phyloP scores from a whole-genome alignment of 257 asterid genomes.

The Petrea volubilis region DNA sequence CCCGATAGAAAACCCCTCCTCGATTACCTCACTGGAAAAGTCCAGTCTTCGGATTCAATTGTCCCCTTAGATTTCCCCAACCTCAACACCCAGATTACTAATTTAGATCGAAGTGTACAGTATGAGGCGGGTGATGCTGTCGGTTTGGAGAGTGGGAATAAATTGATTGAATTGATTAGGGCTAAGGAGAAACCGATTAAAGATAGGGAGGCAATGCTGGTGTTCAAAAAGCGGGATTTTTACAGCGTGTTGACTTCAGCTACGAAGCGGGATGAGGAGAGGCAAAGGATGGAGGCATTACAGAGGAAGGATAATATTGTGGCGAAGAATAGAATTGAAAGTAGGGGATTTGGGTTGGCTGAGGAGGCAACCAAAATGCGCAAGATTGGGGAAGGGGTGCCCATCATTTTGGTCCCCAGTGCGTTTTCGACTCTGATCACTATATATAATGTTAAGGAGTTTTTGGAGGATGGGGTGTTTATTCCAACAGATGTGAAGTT shows the following conservation, averaged over 20 bases:
- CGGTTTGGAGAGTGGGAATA: conserved; percentile 29
- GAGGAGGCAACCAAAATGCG: conserved; percentile 78
- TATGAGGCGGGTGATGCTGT: conserved; percentile 29
- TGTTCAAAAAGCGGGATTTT: conserved; percentile 74
- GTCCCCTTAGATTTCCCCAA: conserved; percentile 47
- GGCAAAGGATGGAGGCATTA: conserved; percentile 66
- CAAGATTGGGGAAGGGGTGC: conserved; percentile 95
- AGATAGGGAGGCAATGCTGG: conserved; percentile 75
- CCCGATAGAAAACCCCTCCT: conserved; percentile 86
- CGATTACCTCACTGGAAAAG: conserved; percentile 87
- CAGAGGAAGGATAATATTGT: conserved; percentile 93
- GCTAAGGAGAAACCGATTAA: conserved; percentile 74
- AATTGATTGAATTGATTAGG: conserved; percentile 58
- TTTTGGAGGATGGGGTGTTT: conserved; percentile 93
- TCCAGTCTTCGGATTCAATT: conserved; percentile 71
- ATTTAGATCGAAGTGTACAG: conserved; percentile 34
- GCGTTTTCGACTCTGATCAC: conserved; percentile 93
- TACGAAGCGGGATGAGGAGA: conserved; percentile 79
- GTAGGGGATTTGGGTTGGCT: conserved; percentile 65
- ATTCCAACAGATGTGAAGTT: conserved; percentile 86
- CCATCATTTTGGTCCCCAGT: conserved; percentile 90
- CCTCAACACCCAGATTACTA: conserved; percentile 29
- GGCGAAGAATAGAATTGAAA: conserved; percentile 85
- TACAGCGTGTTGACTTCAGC: conserved; percentile 70
- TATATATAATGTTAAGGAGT: conserved; percentile 91